phyloP scores from a whole-genome alignment of 768 basidiomycete genomes.

The Austroboletus eburneus region DNA sequence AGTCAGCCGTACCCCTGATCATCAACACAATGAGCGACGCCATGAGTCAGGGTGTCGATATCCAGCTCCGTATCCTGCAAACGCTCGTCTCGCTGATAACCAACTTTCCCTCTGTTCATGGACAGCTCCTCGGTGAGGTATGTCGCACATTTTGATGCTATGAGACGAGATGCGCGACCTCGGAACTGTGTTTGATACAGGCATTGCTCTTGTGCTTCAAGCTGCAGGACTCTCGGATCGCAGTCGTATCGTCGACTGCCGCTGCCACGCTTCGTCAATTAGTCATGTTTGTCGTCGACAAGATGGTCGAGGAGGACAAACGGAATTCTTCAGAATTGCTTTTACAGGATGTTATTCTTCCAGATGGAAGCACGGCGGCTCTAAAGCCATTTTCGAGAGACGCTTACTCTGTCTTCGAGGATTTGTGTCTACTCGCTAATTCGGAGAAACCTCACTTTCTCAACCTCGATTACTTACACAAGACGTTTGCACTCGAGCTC shows the following conservation, averaged over 20 bases:
- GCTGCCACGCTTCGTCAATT: constrained; percentile 94
- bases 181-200: constrained; percentile 36
- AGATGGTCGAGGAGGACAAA: constrained; percentile 77
- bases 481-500: constrained; percentile 95
- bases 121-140: constrained; percentile 76
- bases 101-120: constrained; percentile 80
- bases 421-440: constrained; percentile 85
- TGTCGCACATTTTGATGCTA: constrained; percentile 23
- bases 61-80: constrained; percentile 91
- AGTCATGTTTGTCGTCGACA: constrained; percentile 97
- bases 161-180: neutral
- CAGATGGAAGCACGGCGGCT: constrained; percentile 59
- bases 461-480: constrained; percentile 75
- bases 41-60: constrained; percentile 93
- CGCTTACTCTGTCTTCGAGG: constrained; percentile 86
- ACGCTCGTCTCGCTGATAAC: constrained; percentile 89
- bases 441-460: constrained; percentile 78
- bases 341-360: constrained; percentile 48
- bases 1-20: constrained; percentile 72
- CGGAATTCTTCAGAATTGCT: constrained; percentile 26
- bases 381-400: constrained; percentile 79
- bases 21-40: constrained; percentile 83
- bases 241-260: constrained; percentile 95
- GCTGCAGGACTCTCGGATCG: constrained; percentile 91
- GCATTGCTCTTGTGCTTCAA: constrained; percentile 93